Percentiles rank a stretch among this genome's conserved stretches.
These are phyloP conservation scores for Rhododendron kiyosumense DNA, from an alignment of 148 eudicot genomes.

Conservation along the genomic window DNA sequence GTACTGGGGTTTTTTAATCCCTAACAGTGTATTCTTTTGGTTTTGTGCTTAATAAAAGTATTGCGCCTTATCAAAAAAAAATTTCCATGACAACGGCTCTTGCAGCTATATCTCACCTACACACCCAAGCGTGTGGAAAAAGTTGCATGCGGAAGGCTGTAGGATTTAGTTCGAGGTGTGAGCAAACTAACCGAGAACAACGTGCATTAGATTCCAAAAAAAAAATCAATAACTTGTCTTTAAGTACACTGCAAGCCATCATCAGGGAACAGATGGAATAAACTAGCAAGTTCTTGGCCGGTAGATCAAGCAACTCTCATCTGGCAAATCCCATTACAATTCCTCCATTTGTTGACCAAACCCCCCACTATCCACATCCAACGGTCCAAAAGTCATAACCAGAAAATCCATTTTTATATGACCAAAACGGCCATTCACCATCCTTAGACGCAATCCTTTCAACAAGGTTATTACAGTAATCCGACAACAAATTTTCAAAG, in stretches of 20 bases:
- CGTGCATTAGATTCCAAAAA: no score
- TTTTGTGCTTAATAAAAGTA: no score
- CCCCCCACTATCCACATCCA: neutral
- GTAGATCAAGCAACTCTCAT: neutral
- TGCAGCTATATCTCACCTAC: no score
- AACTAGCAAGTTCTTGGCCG: neutral
- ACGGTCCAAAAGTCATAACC: conserved; percentile 5
- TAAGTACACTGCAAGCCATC: neutral
- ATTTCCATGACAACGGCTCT: no score
- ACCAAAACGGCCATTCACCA: neutral
- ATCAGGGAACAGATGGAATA: neutral
- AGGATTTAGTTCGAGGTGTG: neutral
- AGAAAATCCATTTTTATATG: neutral
- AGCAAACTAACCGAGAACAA: neutral
- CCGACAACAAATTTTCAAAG: neutral
- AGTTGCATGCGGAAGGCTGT: no score
- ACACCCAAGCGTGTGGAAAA: no score
- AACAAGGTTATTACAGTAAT: neutral
- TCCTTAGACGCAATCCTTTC: neutral
- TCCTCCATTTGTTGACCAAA: conserved; percentile 9
- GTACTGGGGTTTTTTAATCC: no score
- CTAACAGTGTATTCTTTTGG: no score
- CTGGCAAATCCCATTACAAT: neutral
- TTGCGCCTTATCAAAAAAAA: no score
- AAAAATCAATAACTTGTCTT: neutral